Evolutionary conservation across 257 asterid species (phyloP).

Genomic region (Salvia splendens): DNA sequence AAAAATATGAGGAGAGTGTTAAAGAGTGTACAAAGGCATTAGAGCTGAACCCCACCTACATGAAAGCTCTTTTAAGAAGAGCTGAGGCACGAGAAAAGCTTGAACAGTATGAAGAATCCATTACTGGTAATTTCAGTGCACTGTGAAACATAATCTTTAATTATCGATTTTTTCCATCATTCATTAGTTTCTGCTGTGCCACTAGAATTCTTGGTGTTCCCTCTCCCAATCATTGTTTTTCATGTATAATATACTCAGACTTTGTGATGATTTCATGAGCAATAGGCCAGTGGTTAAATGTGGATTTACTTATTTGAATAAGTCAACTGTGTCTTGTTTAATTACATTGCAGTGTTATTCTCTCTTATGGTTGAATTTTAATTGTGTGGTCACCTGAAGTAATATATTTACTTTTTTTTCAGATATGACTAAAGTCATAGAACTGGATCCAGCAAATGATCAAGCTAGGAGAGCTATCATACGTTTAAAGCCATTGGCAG

Average conservation of each 20-base stretch:
- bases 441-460: constrained; percentile 72
- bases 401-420: constrained; percentile 28
- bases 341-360: constrained; percentile 1
- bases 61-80: constrained; percentile 81
- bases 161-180: background rate
- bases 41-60: constrained; percentile 76
- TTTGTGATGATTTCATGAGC: background rate
- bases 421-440: constrained; percentile 84
- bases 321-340: background rate
- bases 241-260: constrained; percentile 10
- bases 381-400: background rate
- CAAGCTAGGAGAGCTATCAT: constrained; percentile 76
- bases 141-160: constrained; percentile 11
- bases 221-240: constrained; percentile 3
- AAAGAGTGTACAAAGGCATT: constrained; percentile 91
- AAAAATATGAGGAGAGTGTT: constrained; percentile 66
- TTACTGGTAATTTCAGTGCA: constrained; percentile 55
- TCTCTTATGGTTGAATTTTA: constrained; percentile 16
- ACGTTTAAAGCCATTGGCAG: constrained; percentile 90
- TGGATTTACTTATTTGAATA: constrained; percentile 20
- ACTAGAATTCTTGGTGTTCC: background rate
- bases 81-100: constrained; percentile 91
- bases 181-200: constrained; percentile 8
- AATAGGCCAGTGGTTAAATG: constrained; percentile 1
- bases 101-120: constrained; percentile 83